phyloP scores from a whole-genome alignment of 805 yeast species.

The Lipomyces yamadae region DNA sequence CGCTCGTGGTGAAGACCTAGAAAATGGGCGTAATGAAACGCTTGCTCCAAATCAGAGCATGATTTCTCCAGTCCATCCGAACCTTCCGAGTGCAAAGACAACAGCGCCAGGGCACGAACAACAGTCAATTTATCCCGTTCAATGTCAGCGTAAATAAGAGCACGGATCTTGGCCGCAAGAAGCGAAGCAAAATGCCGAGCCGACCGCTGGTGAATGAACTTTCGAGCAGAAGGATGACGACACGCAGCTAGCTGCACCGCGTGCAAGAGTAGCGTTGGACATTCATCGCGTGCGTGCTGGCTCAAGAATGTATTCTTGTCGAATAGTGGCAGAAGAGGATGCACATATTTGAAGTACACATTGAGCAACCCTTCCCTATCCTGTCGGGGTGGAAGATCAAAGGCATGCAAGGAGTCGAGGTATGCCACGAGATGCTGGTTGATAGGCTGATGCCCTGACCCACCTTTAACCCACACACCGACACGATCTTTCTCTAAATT shows the following conservation, averaged over 20 bases:
- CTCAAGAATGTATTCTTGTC: conserved; percentile 50
- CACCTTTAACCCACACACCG: conserved; percentile 48
- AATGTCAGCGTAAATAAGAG: conserved; percentile 48
- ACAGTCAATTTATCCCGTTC: conserved; percentile 50
- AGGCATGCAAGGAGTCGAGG: conserved; percentile 48
- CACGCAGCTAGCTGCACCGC: conserved; percentile 53
- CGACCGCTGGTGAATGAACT: conserved; percentile 42
- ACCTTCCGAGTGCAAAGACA: conserved; percentile 50
- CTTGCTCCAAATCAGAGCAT: conserved; percentile 47
- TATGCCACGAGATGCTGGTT: conserved; percentile 45
- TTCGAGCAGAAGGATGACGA: conserved; percentile 48
- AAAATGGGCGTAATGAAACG: conserved; percentile 50
- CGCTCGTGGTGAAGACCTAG: conserved; percentile 50
- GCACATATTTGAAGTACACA: conserved; percentile 50
- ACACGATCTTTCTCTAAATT: conserved; percentile 34
- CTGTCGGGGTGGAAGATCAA: conserved; percentile 46
- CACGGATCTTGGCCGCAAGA: conserved; percentile 47
- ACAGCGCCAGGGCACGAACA: conserved; percentile 47
- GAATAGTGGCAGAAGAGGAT: conserved; percentile 51
- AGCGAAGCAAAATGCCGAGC: conserved; percentile 45
- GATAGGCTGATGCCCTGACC: conserved; percentile 41
- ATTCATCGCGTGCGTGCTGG: conserved; percentile 46
- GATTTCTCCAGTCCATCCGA: conserved; percentile 48
- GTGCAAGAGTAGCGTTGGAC: conserved; percentile 50
- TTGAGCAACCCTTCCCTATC: conserved; percentile 47